These are phyloP conservation scores for Ensete ventricosum DNA, from an alignment of 176 grass and related monocot genomes.

Conservation along the genomic window DNA sequence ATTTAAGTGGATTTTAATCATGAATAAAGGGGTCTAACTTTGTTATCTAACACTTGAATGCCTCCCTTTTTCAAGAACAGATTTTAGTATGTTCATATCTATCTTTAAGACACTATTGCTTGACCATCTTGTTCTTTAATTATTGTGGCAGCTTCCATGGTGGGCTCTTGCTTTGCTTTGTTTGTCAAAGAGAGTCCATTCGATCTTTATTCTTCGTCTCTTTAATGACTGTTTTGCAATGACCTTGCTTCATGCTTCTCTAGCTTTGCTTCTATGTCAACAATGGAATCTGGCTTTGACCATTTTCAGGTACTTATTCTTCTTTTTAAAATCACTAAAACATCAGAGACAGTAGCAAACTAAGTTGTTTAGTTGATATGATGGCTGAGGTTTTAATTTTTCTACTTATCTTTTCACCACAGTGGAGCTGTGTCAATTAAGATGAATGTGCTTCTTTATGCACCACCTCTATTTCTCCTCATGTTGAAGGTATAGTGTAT, in stretches of 20 bases:
- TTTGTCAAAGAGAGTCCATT: constrained; percentile 90
- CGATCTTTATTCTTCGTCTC: constrained; percentile 84
- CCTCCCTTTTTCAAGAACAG: neutral
- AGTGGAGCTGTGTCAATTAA: constrained; percentile 91
- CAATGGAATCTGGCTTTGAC: constrained; percentile 83
- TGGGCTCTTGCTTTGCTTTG: constrained; percentile 90
- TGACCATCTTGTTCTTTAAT: constrained; percentile 8
- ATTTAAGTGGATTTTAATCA: neutral
- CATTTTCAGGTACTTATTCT: constrained; percentile 65
- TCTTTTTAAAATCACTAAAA: neutral
- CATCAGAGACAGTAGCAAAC: neutral
- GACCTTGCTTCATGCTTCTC: constrained; percentile 73
- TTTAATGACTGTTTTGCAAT: constrained; percentile 93
- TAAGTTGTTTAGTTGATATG: neutral
- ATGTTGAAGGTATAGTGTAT: constrained; percentile 59
- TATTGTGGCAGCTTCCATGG: constrained; percentile 66
- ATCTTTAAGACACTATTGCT: neutral
- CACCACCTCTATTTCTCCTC: constrained; percentile 76
- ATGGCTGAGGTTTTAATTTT: neutral
- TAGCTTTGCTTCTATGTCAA: constrained; percentile 68
- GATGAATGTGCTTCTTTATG: constrained; percentile 96
- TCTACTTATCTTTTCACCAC: constrained; percentile 22
- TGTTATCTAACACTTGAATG: too few relatives aligned
- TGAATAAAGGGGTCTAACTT: neutral
- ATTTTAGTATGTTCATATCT: neutral